Base-by-base conservation (phyloP, 192 early-diverging fungal species). In the Podila clonocystis region DNA sequence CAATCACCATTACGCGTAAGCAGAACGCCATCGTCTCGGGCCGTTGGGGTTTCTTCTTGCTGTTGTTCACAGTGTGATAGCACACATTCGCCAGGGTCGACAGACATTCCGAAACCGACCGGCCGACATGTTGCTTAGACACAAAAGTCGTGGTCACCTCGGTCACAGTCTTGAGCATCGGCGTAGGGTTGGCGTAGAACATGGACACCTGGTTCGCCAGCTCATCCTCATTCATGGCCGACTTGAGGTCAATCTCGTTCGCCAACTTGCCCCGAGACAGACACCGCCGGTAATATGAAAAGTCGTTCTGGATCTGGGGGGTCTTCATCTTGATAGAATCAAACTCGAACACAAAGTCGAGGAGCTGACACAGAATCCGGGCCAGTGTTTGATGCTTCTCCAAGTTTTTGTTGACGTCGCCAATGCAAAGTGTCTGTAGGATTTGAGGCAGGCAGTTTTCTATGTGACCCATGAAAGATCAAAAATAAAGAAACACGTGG, bases 251-350 rank as follows among this genome's bases (percentile, higher is more conserved):
- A 7, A 82, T 88, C 68, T 93, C 89, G 65, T 88, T 82, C 30
- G 85, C 75, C 73, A 90, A 89, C 62, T 91, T 86, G 72, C 94
- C 95, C 49, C 95, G 92, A 34, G 90, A 89, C 26, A 97, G 84
- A 60, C 95, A 94, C 61, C 97, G 89, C 50, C 97, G 93, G 72
- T 99, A 99, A 76, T 96, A 99, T 50, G 96, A 96, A 78, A 99
- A 97, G 73, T 99, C 97, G 83, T 99, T 99, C 82, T 99, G 97
- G 70, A 98, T 89, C 73, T 91, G 90, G 13, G 93, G 90, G 45
- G 90, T 93, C 71, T 82, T 85, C 91, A 95, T 94, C 92, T 99
- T 99, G 19, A 97, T 75, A 70, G 93, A 91, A 79, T 99, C 97
- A 86, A 99, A 99, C 36, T 93, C 89, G 82, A 95, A 93, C 26